Evolutionary conservation across 2,329 filamentous ascomycete genomes (phyloP), one percentile per base, ranked within the genome.

Genomic region (Aureobasidium sp.): DNA sequence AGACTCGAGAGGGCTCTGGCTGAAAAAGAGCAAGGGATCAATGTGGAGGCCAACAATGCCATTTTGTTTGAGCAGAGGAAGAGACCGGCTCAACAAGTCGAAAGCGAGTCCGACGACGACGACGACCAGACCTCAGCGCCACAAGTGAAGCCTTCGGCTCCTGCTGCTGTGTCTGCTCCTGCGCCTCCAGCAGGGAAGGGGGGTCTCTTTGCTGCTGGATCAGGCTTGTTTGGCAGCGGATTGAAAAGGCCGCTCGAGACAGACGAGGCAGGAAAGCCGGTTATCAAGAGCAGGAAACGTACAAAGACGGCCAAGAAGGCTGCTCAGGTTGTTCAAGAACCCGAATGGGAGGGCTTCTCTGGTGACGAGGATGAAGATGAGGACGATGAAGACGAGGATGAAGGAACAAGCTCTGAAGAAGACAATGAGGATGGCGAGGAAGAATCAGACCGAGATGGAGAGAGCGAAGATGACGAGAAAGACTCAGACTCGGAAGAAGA

Each of bases 241-340:
- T 70, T 98, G 55, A 97, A 97, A 68, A 79, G 90, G 37, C 89
- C 90, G 1, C 74, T 98, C 10, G 87, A 95, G 39, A 60, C 89
- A 8, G 89, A 88, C 57, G 83, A 88, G 1, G 81, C 85, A 55
- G 89, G 91, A 6, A 82, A 81, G 53, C 93, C 91, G 0, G 74
- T 95, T 2, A 81, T 97, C 48, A 85, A 86, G 64, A 93, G 89
- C 66, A 79, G 89, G 48, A 90, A 91, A 68, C 73, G 65, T 74
- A 67, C 64, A 74, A 66, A 60, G 74, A 72, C 57, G 68, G 70
- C 54, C 68, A 65, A 54, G 21, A 47, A 25, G 14, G 32, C 39
- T 27, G 44, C 41, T 1, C 32, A 38, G 27, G 41, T 45, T 11
- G 41, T 42, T 3, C 69, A 73, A 27, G 78, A 80, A 53, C 65